Base-by-base conservation (phyloP, 805 yeast genomes). In the Schwanniomyces pseudopolymorphus region DNA sequence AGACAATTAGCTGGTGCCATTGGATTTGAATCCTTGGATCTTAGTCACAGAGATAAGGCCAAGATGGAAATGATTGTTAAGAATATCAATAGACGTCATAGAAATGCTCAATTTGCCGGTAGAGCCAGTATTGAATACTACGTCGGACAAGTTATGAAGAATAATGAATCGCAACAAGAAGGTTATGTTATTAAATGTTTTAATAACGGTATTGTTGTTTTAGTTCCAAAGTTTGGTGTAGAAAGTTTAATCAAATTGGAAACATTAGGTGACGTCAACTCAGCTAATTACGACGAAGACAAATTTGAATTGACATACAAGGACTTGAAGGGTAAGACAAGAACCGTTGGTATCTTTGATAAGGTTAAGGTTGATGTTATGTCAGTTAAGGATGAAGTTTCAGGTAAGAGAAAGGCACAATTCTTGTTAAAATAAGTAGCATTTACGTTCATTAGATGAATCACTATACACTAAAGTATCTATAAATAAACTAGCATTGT, bases 31-130 rank as follows among this genome's bases (percentile, higher is more conserved):
- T 78, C 85, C 22, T 69, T 92, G 52, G 89, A 88, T 59, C 75
- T 84, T 49, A 77, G 82, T 40, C 97, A 92, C 59, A 79, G 96
- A 59, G 96, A 91, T 62, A 94, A 90, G 67, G 75, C 73, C 59
- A 89, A 89, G 72, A 88, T 94, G 91, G 97, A 92, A 53, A 64
- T 82, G 52, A 83, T 94, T 48, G 90, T 91, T 58, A 82, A 83
- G 55, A 94, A 94, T 62, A 91, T 94, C 61, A 94, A 94, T 72
- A 84, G 79, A 56, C 85, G 97, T 56, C 99, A 94, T 66, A 83
- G 99, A 68, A 94, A 94, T 63, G 99, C 99, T 0, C 99, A 94
- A 69, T 88, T 92, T 74, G 99, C 99, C 1, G 99, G 99, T 33
- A 80, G 99, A 63, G 97, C 99, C 17, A 87, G 96, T 63, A 89